These are phyloP conservation scores for Acacia pycnantha DNA, from an alignment of 331 rosid species.

Conservation along the genomic window DNA sequence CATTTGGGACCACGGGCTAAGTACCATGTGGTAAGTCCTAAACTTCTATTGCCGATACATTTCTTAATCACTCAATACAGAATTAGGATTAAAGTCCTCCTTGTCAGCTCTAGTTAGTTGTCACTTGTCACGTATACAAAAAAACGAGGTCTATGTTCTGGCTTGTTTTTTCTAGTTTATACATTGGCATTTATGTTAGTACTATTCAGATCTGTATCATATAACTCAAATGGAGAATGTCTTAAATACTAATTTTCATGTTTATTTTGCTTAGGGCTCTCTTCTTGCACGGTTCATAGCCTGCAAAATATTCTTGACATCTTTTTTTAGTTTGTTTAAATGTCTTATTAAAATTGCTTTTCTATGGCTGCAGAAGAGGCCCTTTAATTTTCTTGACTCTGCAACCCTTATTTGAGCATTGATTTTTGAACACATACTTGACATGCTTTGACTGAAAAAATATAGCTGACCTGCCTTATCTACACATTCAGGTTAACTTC, in stretches of 20 bases:
- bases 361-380: not conserved
- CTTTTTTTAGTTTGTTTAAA: not conserved
- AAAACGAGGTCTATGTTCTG: not conserved
- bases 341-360: conserved; percentile 18
- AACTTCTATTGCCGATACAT: not conserved
- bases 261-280: not conserved
- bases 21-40: conserved; percentile 82
- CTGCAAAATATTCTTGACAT: not conserved
- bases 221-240: not conserved
- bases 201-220: not conserved
- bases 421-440: not conserved
- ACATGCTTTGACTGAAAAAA: not conserved
- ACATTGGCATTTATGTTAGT: not conserved
- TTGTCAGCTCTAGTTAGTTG: not conserved
- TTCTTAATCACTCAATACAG: conserved; percentile 5
- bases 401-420: not conserved
- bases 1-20: conserved; percentile 76
- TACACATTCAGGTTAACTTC: conserved; percentile 70
- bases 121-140: not conserved
- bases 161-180: not conserved
- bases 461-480: conserved; percentile 16
- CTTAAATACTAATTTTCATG: not conserved
- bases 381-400: not conserved
- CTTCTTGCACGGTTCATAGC: not conserved
- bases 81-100: not conserved